Percentiles rank a stretch among this genome's conserved stretches.
phyloP scores from a whole-genome alignment of 2,329 filamentous ascomycete species.

The Emmonsia crescens region DNA sequence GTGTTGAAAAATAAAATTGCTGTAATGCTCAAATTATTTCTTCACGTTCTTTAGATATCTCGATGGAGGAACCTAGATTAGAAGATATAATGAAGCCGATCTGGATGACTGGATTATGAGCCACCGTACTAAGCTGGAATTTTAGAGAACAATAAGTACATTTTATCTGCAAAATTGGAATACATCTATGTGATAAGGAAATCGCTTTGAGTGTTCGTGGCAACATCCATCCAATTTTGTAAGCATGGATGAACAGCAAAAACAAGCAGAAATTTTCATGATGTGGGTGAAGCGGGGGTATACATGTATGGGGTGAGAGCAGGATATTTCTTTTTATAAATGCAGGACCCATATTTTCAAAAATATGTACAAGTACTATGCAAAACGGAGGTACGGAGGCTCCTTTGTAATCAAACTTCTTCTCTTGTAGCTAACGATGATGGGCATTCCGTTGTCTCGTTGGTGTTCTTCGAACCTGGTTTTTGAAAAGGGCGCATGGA shows the following conservation, averaged over 20 bases:
- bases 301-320: not conserved
- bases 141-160: not conserved
- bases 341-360: no score
- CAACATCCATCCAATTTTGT: not conserved
- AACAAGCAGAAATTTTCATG: not conserved
- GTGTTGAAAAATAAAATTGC: not conserved
- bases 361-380: no score
- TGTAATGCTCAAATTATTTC: not conserved
- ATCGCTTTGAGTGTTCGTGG: not conserved
- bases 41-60: not conserved
- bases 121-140: not conserved
- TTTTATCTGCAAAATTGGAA: not conserved
- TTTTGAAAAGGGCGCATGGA: slow-evolving; percentile 13
- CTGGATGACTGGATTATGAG: not conserved
- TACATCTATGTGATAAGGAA: not conserved
- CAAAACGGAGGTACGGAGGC: no score
- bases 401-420: slow-evolving; percentile 1
- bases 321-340: not conserved
- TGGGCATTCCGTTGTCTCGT: not conserved
- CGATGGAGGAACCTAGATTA: not conserved
- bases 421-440: not conserved
- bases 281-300: not conserved
- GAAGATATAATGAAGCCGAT: not conserved
- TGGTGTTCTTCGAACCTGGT: not conserved
- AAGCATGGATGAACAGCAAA: not conserved